Conservation (phyloP, 2,329 filamentous ascomycete genomes). For the Aspergillus sp. region DNA sequence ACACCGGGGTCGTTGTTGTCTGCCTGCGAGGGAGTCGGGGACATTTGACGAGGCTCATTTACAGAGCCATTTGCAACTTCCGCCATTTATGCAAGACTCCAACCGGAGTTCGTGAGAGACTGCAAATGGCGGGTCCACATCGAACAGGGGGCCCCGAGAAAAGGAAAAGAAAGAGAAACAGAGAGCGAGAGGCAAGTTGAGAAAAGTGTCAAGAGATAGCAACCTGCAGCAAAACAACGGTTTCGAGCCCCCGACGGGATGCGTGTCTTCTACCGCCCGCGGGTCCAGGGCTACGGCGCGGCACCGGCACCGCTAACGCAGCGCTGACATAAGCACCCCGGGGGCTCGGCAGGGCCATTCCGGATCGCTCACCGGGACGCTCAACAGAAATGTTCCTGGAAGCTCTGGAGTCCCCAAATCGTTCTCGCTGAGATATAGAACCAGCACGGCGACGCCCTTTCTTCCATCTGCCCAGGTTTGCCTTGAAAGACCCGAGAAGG, state of each 20-base stretch:
- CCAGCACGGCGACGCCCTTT: no score
- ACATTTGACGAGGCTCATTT: slow-evolving; percentile 22
- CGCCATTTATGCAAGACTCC: slow-evolving; percentile 36
- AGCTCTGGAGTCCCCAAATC: slow-evolving; percentile 14
- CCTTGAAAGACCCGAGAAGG: no score
- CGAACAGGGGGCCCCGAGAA: slow-evolving; percentile 17
- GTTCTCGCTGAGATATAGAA: slow-evolving; percentile 18
- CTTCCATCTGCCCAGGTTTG: no score
- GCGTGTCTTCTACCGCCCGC: slow-evolving; percentile 21
- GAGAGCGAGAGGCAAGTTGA: background rate
- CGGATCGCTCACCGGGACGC: slow-evolving; percentile 32
- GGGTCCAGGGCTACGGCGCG: slow-evolving; percentile 10
- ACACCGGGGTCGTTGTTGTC: slow-evolving; percentile 22
- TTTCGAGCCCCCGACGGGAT: slow-evolving; percentile 1
- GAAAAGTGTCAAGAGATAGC: no score
- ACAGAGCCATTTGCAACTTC: slow-evolving; percentile 31
- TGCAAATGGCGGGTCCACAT: slow-evolving; percentile 21
- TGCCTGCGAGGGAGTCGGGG: slow-evolving; percentile 19
- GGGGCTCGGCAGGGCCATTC: slow-evolving; percentile 21
- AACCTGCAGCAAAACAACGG: no score
- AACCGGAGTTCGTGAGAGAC: slow-evolving; percentile 21
- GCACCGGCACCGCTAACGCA: slow-evolving; percentile 12
- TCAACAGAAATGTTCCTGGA: slow-evolving; percentile 36
- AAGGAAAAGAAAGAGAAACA: slow-evolving; percentile 10
- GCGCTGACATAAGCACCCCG: slow-evolving; percentile 16